Conservation (phyloP, 2,329 filamentous ascomycete genomes). For the Colletotrichum orbiculare region DNA sequence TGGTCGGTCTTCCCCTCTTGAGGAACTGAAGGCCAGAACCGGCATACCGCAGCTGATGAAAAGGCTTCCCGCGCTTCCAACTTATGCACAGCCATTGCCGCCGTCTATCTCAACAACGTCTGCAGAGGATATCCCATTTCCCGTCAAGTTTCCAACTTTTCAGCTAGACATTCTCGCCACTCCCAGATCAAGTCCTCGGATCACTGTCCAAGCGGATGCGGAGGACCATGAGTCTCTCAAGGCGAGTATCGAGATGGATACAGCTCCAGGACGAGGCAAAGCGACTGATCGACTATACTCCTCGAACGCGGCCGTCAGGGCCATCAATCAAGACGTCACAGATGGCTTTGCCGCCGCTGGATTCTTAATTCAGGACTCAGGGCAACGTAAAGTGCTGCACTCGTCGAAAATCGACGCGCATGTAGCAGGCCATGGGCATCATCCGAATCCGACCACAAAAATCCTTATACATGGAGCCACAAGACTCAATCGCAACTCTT, state of each 20-base stretch:
- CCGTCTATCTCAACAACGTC: background rate
- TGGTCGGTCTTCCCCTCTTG: constrained; percentile 59
- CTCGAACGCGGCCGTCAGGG: no score
- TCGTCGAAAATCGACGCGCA: no score
- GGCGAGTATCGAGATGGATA: constrained; percentile 23
- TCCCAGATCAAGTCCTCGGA: constrained; percentile 19
- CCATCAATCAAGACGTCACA: no score
- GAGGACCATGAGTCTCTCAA: constrained; percentile 27
- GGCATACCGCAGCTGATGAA: constrained; percentile 66
- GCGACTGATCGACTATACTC: background rate
- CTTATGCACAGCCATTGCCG: constrained; percentile 34
- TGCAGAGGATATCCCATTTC: constrained; percentile 20
- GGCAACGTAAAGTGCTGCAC: no score
- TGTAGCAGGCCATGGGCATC: no score
- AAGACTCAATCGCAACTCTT: no score
- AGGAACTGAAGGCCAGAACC: constrained; percentile 58
- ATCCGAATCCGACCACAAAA: no score
- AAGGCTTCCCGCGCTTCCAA: constrained; percentile 58
- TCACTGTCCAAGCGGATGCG: constrained; percentile 13
- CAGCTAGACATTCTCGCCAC: constrained; percentile 32
- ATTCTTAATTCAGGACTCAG: no score
- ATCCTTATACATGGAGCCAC: no score
- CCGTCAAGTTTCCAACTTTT: constrained; percentile 34
- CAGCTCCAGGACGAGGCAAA: background rate
- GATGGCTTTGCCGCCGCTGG: no score